phyloP scores from a whole-genome alignment of 192 early-diverging fungal species.

The Mortierella alpina region DNA sequence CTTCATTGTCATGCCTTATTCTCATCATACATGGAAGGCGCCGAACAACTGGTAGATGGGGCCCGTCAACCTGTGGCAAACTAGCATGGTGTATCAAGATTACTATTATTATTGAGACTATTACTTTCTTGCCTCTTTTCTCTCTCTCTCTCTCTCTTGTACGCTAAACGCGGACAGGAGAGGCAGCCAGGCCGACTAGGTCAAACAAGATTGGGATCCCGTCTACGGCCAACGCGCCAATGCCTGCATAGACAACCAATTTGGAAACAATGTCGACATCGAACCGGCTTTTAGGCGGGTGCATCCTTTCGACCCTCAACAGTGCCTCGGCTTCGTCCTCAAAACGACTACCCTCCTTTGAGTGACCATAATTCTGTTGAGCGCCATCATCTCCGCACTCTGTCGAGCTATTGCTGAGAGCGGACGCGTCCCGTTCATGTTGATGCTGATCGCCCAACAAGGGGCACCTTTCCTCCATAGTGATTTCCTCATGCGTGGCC shows the following conservation, averaged over 20 bases:
- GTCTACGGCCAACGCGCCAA: constrained; percentile 63
- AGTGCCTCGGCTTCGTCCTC: constrained; percentile 48
- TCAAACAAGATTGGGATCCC: constrained; percentile 62
- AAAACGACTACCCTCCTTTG: constrained; percentile 2
- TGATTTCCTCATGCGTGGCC: constrained; percentile 5
- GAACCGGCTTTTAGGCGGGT: constrained; percentile 59
- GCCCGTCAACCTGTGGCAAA: too few species aligned
- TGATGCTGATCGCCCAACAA: constrained; percentile 2
- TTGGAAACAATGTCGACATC: constrained; percentile 72
- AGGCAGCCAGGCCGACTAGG: constrained; percentile 42
- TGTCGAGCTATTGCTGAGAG: constrained; percentile 32
- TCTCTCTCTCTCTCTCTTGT: neutral
- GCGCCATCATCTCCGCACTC: constrained; percentile 20
- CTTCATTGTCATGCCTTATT: too few species aligned
- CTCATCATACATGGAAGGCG: neutral
- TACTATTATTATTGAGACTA: neutral
- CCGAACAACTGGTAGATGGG: neutral
- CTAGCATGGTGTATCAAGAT: neutral
- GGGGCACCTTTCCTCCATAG: constrained; percentile 15
- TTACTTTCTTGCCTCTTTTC: neutral
- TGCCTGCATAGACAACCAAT: constrained; percentile 69
- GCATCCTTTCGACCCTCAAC: constrained; percentile 44
- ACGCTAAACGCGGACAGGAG: constrained; percentile 25
- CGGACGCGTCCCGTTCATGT: constrained; percentile 28
- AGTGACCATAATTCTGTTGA: neutral